These are phyloP conservation scores for Elaeagnus macrophylla DNA, from an alignment of 306 rosid species.

Conservation along the genomic window DNA sequence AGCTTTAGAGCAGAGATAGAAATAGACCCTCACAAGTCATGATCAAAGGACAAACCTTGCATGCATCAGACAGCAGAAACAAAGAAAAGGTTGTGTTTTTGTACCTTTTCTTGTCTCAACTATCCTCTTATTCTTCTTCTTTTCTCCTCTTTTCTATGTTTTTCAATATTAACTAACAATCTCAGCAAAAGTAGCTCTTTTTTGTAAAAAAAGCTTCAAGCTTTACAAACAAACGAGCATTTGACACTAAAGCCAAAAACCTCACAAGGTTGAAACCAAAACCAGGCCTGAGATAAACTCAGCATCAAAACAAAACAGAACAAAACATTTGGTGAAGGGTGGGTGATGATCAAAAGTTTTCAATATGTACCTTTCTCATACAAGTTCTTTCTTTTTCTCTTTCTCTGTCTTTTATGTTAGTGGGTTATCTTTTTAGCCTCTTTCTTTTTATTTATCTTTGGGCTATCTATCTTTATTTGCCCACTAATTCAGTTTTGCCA, in stretches of 20 bases:
- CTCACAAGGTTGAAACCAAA: background rate
- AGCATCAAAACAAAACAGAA: slow-evolving; percentile 5
- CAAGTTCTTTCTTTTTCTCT: too few relatives aligned
- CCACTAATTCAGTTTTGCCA: slow-evolving; percentile 37
- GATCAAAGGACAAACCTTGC: slow-evolving; percentile 61
- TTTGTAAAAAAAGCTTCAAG: background rate
- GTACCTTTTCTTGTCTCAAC: slow-evolving; percentile 27
- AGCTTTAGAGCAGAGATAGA: slow-evolving; percentile 41
- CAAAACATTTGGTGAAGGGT: background rate
- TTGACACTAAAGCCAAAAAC: slow-evolving; percentile 4
- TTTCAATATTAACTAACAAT: background rate
- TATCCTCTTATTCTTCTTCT: slow-evolving; percentile 7
- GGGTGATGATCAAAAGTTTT: background rate
- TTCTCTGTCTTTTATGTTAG: slow-evolving; percentile 8
- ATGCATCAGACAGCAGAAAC: slow-evolving; percentile 37
- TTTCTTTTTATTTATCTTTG: slow-evolving; percentile 10
- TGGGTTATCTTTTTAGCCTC: slow-evolving; percentile 20
- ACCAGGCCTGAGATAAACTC: slow-evolving; percentile 15
- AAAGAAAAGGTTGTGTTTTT: slow-evolving; percentile 37
- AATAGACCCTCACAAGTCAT: slow-evolving; percentile 43
- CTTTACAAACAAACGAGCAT: slow-evolving; percentile 8
- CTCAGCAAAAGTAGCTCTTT: slow-evolving; percentile 15
- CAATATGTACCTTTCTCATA: background rate
- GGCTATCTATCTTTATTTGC: slow-evolving; percentile 13
- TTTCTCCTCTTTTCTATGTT: slow-evolving; percentile 5